These are phyloP conservation scores for Chernovozyma aurita DNA, from an alignment of 1,139 yeast genomes.

Conservation along the genomic window DNA sequence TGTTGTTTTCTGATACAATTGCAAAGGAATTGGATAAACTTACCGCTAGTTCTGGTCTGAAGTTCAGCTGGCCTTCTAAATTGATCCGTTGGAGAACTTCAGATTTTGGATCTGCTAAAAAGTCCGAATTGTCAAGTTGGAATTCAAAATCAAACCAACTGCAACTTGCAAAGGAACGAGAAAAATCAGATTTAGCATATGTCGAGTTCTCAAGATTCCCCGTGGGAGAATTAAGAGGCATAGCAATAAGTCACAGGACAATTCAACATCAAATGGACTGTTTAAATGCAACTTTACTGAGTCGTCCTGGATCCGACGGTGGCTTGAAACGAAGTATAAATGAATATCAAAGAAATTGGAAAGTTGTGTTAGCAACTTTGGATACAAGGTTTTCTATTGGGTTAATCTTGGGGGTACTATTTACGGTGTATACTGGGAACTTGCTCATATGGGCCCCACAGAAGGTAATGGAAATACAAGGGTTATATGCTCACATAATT, in stretches of 20 bases:
- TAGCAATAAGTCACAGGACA: conserved; percentile 86
- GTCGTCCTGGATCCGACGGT: conserved; percentile 51
- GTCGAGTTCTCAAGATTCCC: conserved; percentile 92
- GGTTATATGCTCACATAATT: conserved; percentile 79
- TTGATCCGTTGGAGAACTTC: conserved; percentile 78
- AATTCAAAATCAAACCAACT: conserved; percentile 18
- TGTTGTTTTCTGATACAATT: conserved; percentile 77
- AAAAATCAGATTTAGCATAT: conserved; percentile 67
- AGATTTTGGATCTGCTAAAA: conserved; percentile 71
- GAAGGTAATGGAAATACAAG: conserved; percentile 71
- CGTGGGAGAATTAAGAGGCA: conserved; percentile 88
- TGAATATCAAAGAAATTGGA: conserved; percentile 23
- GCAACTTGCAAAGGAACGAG: conserved; percentile 26
- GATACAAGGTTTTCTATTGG: conserved; percentile 91
- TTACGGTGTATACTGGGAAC: conserved; percentile 84
- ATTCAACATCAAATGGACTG: conserved; percentile 85
- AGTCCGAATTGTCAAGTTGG: conserved; percentile 34
- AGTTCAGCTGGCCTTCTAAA: conserved; percentile 41
- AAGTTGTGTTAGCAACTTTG: conserved; percentile 61
- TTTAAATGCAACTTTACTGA: conserved; percentile 61
- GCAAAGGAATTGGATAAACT: conserved; percentile 65
- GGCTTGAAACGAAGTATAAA: conserved; percentile 29
- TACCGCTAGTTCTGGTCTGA: conserved; percentile 26
- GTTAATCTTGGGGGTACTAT: conserved; percentile 71
- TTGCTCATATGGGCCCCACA: conserved; percentile 78